A percentile compares a stretch with the other conserved stretches of the same genome.
Evolutionary conservation across 2,329 filamentous ascomycete species (phyloP).

Genomic region (Claviceps digitariae): DNA sequence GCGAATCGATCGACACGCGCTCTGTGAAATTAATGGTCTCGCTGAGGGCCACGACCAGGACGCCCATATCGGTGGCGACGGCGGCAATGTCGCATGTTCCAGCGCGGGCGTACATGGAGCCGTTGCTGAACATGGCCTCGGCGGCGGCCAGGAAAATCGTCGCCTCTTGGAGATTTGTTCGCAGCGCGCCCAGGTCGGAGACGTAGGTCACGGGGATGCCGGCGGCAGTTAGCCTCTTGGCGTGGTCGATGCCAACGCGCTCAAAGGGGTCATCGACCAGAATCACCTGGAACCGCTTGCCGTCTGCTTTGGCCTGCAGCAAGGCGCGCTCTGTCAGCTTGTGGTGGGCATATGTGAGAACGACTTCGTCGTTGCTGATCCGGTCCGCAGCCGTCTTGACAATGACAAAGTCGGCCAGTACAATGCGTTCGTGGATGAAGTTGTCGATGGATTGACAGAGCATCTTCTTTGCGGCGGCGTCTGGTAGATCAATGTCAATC

Average conservation of each 20-base stretch:
- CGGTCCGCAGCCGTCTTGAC: constrained; percentile 60
- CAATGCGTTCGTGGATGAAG: constrained; percentile 84
- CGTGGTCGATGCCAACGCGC: constrained; percentile 42
- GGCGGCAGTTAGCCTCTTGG: constrained; percentile 50
- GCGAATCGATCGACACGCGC: constrained; percentile 81
- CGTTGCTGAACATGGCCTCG: constrained; percentile 92
- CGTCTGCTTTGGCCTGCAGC: constrained; percentile 53
- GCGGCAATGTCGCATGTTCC: constrained; percentile 82
- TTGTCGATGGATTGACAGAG: constrained; percentile 72
- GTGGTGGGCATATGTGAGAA: constrained; percentile 79
- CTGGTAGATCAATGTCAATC: constrained; percentile 73
- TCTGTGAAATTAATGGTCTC: constrained; percentile 86
- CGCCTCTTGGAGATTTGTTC: constrained; percentile 51
- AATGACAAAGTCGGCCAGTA: constrained; percentile 75
- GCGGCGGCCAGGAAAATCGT: constrained; percentile 78
- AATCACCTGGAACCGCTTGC: constrained; percentile 69
- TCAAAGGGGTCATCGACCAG: constrained; percentile 61
- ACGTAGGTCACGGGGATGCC: constrained; percentile 72
- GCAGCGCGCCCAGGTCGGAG: constrained; percentile 60
- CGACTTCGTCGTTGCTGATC: constrained; percentile 65
- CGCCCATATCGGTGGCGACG: constrained; percentile 59
- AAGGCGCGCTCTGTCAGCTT: constrained; percentile 76
- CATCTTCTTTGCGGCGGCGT: constrained; percentile 66
- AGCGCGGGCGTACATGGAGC: constrained; percentile 72
- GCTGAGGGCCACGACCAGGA: constrained; percentile 79